Evolutionary conservation across 2,329 filamentous ascomycete species (phyloP).

Genomic region (Aspergillus carbonarius): DNA sequence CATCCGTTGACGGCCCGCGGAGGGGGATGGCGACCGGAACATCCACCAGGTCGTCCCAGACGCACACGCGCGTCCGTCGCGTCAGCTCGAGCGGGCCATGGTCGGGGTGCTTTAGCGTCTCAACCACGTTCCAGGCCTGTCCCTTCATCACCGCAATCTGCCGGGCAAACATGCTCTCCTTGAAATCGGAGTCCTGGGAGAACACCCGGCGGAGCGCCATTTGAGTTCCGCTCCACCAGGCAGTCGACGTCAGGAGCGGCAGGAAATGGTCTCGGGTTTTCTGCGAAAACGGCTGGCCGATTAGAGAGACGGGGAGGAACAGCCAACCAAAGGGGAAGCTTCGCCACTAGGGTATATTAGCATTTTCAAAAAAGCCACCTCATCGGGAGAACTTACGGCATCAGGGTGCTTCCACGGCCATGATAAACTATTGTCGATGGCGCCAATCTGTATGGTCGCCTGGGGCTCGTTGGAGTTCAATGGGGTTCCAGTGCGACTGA

Average conservation of each 20-base stretch:
- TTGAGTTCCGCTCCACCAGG: slow-evolving; percentile 97
- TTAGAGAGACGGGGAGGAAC: slow-evolving; percentile 92
- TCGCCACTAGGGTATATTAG: slow-evolving; percentile 54
- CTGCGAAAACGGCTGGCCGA: slow-evolving; percentile 93
- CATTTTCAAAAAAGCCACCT: background rate
- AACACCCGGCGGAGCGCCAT: slow-evolving; percentile 83
- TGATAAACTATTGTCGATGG: slow-evolving; percentile 95
- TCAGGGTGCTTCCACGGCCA: slow-evolving; percentile 99
- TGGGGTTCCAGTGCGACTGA: slow-evolving; percentile 57
- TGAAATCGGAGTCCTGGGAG: slow-evolving; percentile 89
- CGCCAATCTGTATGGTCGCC: slow-evolving; percentile 73
- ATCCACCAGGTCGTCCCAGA: slow-evolving; percentile 97
- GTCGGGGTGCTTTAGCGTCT: slow-evolving; percentile 88
- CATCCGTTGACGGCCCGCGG: slow-evolving; percentile 79
- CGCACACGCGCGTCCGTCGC: slow-evolving; percentile 82
- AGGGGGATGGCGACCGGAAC: slow-evolving; percentile 92
- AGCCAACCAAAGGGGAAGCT: slow-evolving; percentile 99
- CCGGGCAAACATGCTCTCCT: slow-evolving; percentile 97
- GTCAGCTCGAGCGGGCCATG: slow-evolving; percentile 94
- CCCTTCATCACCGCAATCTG: slow-evolving; percentile 99
- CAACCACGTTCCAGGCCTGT: slow-evolving; percentile 98
- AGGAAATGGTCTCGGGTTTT: slow-evolving; percentile 92
- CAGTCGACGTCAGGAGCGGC: slow-evolving; percentile 88
- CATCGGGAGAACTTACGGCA: slow-evolving; percentile 55
- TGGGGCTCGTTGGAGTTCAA: slow-evolving; percentile 45